These are phyloP conservation scores for Smithsoniella earleae DNA, from an alignment of 163 green algal species.

Conservation along the genomic window DNA sequence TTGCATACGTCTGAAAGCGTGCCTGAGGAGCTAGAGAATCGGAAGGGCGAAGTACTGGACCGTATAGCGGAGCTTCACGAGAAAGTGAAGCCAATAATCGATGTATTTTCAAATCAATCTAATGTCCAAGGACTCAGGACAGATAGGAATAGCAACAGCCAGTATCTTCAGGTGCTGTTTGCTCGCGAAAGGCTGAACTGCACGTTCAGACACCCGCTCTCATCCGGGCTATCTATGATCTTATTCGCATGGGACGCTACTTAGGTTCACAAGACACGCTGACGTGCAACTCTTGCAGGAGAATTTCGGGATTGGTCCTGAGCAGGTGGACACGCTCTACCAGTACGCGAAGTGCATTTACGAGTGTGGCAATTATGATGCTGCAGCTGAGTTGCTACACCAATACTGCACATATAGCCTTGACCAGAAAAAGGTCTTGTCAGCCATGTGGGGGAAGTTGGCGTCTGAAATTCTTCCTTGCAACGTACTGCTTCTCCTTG, in stretches of 20 bases:
- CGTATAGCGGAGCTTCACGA: constrained; percentile 61
- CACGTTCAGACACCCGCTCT: no score
- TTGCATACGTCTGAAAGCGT: constrained; percentile 78
- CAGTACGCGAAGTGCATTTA: constrained; percentile 97
- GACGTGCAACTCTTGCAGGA: constrained; percentile 86
- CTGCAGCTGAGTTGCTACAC: constrained; percentile 74
- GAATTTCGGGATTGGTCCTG: constrained; percentile 76
- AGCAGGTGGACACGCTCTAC: constrained; percentile 93
- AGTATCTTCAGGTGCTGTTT: not conserved
- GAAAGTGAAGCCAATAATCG: constrained; percentile 77
- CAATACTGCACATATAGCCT: constrained; percentile 80
- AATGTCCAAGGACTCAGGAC: constrained; percentile 79
- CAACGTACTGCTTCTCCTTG: constrained; percentile 42
- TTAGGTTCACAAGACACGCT: no score
- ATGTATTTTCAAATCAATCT: constrained; percentile 78
- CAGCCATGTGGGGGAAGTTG: constrained; percentile 91
- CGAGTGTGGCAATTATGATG: constrained; percentile 96
- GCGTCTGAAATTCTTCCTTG: constrained; percentile 75
- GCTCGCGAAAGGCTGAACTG: no score
- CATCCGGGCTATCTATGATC: no score
- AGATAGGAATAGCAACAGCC: constrained; percentile 33
- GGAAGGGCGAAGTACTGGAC: constrained; percentile 58
- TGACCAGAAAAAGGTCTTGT: constrained; percentile 67
- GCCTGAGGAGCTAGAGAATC: constrained; percentile 57
- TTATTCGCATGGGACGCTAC: no score